Evolutionary conservation across 2,329 filamentous ascomycete species (phyloP), one percentile per base, ranked within the genome.

Genomic region (Aspergillus brasiliensis): DNA sequence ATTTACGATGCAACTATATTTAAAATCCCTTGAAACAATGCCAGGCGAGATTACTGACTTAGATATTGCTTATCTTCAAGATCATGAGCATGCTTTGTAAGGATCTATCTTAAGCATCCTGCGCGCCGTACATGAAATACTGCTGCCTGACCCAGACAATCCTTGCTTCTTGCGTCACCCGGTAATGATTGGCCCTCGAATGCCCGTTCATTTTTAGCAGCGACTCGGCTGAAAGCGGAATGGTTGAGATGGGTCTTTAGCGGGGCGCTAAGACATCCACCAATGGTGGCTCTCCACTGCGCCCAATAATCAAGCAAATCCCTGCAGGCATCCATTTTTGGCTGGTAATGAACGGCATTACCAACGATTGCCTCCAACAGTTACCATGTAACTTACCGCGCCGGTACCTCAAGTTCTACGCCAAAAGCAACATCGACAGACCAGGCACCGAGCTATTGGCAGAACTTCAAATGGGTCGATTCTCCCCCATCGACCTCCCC

Each of bases 111-210:
- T 5, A 44, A 44, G 40, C 11, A 23, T 11, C 25, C n/a, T 27
- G 46, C 27, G n/a, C 46, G 27, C 15, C 25, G 46, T 49, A 49
- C 46, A 49, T 49, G 46, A 49, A 57, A 57, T 57, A 38, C 27
- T 46, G 56, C 54, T 47, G 34, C 54, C 54, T 46, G 46, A 47
- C 31, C 53, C 28, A 6, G n/a, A 37, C 2, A 11, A 42, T 51
- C 59, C 59, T 62, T 59, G 13, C 53, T 19, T 59, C 7, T 28
- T 47, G 38, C 57, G 51, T 38, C 25, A 56, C 47, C 11, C 19
- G 23, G 46, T 17, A 28, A 49, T 49, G 46, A 49, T 28, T 25
- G 46, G 25, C 27, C n/a, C 8, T 27, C 46, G 46, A 28, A 17
- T 49, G 27, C 25, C 46, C 46, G 25, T 49, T 27, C 46, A 17